Conservation (phyloP, 495 filamentous ascomycete species). For the Penicillium canescens region DNA sequence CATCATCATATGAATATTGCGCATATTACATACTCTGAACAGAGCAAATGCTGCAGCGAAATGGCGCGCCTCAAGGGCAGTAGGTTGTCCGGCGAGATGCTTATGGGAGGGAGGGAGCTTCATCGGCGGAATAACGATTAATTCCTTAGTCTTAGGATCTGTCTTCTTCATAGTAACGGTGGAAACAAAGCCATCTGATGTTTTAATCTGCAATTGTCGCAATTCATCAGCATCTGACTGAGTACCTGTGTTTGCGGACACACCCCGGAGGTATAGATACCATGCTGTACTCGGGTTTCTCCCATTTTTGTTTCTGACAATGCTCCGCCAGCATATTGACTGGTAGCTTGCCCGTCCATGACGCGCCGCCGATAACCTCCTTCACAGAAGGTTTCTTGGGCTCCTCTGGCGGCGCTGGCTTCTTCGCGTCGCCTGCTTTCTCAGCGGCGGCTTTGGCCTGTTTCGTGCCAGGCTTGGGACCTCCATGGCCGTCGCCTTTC, state of each 20-base stretch:
- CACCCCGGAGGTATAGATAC: conserved; percentile 29
- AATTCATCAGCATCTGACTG: conserved; percentile 12
- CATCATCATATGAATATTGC: conserved; percentile 89
- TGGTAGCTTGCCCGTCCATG: conserved; percentile 96
- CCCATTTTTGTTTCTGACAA: conserved; percentile 94
- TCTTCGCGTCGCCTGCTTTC: conserved; percentile 37
- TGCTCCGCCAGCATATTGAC: conserved; percentile 92
- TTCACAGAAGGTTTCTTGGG: conserved; percentile 80
- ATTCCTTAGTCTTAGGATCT: conserved; percentile 81
- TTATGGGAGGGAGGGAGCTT: conserved; percentile 73
- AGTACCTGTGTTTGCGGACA: not conserved
- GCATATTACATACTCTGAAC: conserved; percentile 89
- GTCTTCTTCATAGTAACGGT: conserved; percentile 74
- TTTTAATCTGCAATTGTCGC: conserved; percentile 41
- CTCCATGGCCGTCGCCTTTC: conserved; percentile 41
- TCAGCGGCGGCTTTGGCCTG: conserved; percentile 46
- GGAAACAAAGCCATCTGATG: conserved; percentile 66
- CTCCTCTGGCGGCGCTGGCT: conserved; percentile 46
- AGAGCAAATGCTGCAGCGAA: conserved; percentile 89
- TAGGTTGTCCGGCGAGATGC: conserved; percentile 66
- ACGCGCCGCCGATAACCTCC: conserved; percentile 88
- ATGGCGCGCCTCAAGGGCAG: conserved; percentile 85
- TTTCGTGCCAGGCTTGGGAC: conserved; percentile 47
- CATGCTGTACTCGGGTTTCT: conserved; percentile 88
- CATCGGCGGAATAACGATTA: conserved; percentile 73